phyloP scores from a whole-genome alignment of 2,329 filamentous ascomycete species.

The Didymella arachidicola region DNA sequence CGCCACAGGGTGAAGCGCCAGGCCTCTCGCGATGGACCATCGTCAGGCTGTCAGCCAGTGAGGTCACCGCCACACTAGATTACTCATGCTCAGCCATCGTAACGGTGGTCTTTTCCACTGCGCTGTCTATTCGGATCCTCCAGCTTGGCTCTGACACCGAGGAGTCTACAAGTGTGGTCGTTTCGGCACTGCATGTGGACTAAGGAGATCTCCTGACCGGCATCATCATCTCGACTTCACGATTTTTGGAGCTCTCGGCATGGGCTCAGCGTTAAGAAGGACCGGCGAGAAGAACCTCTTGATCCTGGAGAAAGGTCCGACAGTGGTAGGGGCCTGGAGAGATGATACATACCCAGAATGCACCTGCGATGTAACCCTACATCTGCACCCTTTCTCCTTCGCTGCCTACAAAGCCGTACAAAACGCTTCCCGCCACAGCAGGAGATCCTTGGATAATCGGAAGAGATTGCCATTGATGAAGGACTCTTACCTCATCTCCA shows the following conservation, averaged over 20 bases:
- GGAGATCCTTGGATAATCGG: not conserved
- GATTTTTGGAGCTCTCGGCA: conserved; percentile 3
- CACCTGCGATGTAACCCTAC: conserved; percentile 30
- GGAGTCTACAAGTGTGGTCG: not conserved
- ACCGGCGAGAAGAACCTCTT: conserved; percentile 6
- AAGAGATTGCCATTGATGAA: not conserved
- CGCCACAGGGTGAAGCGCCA: not conserved
- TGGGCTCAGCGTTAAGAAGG: not conserved
- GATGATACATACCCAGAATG: conserved; percentile 51
- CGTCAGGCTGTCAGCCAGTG: not conserved
- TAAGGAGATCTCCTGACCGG: too few species aligned
- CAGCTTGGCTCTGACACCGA: not conserved
- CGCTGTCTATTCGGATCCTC: not conserved
- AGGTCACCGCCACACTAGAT: not conserved
- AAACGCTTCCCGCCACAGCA: conserved; percentile 5
- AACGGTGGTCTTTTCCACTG: not conserved
- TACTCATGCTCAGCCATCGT: not conserved
- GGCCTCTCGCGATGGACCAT: not conserved
- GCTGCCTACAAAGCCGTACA: conserved; percentile 38
- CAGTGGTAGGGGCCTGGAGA: conserved; percentile 47
- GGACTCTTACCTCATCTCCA: not conserved
- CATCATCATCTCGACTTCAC: too few species aligned
- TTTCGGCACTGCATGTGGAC: too few species aligned
- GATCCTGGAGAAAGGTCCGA: not conserved
- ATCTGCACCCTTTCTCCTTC: conserved; percentile 54